Evolutionary conservation across 768 basidiomycete species (phyloP).

Genomic region (Cyathus striatus): DNA sequence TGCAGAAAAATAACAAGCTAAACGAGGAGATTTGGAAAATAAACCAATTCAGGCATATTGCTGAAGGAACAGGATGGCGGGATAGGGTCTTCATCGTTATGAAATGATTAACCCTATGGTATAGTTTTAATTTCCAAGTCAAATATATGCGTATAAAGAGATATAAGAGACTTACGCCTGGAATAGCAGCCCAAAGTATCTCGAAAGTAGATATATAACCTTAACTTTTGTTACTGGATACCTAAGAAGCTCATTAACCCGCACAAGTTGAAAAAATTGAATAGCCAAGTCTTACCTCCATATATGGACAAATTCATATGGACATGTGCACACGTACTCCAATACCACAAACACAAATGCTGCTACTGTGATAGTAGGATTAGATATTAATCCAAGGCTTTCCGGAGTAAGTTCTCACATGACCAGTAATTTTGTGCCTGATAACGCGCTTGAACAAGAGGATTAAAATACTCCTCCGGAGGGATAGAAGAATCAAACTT

Average conservation of each 20-base stretch:
- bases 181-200: background rate
- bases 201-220: background rate
- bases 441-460: background rate
- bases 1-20: slow-evolving; percentile 7
- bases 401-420: background rate
- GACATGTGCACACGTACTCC: background rate
- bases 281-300: slow-evolving; percentile 3
- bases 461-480: no score
- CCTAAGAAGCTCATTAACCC: background rate
- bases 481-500: background rate
- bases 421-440: background rate
- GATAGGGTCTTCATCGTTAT: background rate
- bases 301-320: background rate
- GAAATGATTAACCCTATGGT: background rate
- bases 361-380: background rate
- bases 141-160: background rate
- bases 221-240: background rate
- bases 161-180: background rate
- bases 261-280: background rate
- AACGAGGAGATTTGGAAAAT: slow-evolving; percentile 9
- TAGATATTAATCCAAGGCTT: background rate
- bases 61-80: background rate
- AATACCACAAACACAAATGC: background rate
- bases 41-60: slow-evolving; percentile 4
- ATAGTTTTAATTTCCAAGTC: background rate